Percentiles rank a stretch among this genome's conserved stretches.
Conservation (phyloP, 2,329 filamentous ascomycete genomes). For the Rhexocercosporidium sp. region DNA sequence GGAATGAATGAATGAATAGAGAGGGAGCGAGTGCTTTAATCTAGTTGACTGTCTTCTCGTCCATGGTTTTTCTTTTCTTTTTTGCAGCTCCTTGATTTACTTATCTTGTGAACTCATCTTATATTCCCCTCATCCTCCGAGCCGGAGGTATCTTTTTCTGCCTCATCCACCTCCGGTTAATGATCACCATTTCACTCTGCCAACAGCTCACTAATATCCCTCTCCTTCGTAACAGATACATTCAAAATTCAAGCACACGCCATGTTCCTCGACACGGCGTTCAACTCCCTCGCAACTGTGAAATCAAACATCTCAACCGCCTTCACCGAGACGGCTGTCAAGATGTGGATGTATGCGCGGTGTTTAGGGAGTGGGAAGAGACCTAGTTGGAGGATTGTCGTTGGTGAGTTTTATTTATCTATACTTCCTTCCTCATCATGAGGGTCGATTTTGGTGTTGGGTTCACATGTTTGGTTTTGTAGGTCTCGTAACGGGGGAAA, state of each 20-base stretch:
- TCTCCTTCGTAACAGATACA: conserved; percentile 48
- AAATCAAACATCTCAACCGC: conserved; percentile 76
- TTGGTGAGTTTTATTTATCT: conserved; percentile 25
- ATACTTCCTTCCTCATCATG: background rate
- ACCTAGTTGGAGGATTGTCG: conserved; percentile 65
- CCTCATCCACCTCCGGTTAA: too few species aligned
- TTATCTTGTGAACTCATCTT: too few species aligned
- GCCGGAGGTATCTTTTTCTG: too few species aligned
- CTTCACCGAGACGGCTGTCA: conserved; percentile 79
- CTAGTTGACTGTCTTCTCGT: too few species aligned
- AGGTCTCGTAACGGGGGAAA: background rate
- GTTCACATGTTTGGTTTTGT: background rate
- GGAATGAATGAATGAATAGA: background rate
- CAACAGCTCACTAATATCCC: background rate
- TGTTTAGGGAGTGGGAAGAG: conserved; percentile 62
- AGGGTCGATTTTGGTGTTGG: too few species aligned
- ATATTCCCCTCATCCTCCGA: too few species aligned
- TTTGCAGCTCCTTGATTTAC: conserved; percentile 5
- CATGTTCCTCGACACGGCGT: conserved; percentile 81
- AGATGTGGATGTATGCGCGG: conserved; percentile 67
- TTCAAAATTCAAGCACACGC: conserved; percentile 86
- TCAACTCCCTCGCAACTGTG: conserved; percentile 75
- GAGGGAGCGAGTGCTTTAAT: background rate
- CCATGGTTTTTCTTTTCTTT: background rate
- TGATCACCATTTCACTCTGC: too few species aligned